phyloP scores from a whole-genome alignment of 179 eudicot genomes.

The Nepenthes alata region DNA sequence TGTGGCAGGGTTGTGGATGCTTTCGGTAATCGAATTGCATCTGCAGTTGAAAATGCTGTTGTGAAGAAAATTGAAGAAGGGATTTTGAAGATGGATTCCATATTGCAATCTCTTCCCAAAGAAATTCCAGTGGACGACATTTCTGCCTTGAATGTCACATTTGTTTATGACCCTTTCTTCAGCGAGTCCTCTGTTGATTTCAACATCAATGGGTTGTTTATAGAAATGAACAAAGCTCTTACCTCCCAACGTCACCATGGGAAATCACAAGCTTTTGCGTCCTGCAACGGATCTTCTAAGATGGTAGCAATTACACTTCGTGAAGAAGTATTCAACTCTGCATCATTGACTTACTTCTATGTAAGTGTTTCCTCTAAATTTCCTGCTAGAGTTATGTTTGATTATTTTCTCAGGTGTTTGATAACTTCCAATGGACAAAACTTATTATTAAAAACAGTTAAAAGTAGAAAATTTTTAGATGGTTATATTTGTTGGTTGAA shows the following conservation, averaged over 20 bases:
- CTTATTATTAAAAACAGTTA: no score
- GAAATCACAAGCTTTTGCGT: constrained; percentile 16
- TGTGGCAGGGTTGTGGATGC: constrained; percentile 70
- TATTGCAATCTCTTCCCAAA: constrained; percentile 61
- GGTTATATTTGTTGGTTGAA: no score
- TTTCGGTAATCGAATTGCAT: constrained; percentile 53
- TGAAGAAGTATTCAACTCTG: constrained; percentile 70
- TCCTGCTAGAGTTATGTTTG: no score
- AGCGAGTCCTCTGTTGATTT: constrained; percentile 54
- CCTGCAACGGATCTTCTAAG: constrained; percentile 32
- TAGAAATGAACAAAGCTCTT: constrained; percentile 20
- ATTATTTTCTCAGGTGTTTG: no score
- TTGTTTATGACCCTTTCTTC: constrained; percentile 49
- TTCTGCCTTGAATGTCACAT: constrained; percentile 63
- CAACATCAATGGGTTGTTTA: constrained; percentile 68
- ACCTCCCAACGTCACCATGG: constrained; percentile 12
- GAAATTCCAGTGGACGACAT: constrained; percentile 57
- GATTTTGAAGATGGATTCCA: constrained; percentile 45
- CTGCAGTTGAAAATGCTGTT: constrained; percentile 71
- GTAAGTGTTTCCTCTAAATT: constrained; percentile 32
- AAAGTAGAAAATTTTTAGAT: no score
- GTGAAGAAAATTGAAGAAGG: constrained; percentile 45
- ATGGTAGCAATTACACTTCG: constrained; percentile 67
- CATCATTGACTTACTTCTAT: constrained; percentile 48
- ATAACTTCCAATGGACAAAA: no score